Base-by-base conservation (phyloP, 306 rosid genomes). In the Prosopis cineraria region DNA sequence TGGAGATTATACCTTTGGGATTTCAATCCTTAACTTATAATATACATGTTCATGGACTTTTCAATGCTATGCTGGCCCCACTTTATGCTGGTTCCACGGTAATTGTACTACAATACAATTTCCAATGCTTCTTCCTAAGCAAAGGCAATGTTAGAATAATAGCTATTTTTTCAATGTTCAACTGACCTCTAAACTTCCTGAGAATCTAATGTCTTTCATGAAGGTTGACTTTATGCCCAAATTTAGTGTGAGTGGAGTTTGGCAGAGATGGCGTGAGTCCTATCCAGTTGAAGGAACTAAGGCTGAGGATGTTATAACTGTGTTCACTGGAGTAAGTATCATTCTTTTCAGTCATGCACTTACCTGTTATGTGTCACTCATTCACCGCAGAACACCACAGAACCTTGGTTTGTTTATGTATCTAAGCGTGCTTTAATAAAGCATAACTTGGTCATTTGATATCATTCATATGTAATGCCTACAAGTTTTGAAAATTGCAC, bases 141-240 rank as follows among this genome's bases (percentile, higher is more conserved):
- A 65, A 72, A 41, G 29, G 43, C 19, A 60, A 69, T 34, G 25
- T 37, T 52, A 65, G 50, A 40, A 55, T 56, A 55, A 36, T 17
- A 53, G 47, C 76, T 68, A 39, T 7, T 13, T 19, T 6, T 48
- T 45, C 52, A 65, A 14, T 24, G 31, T 73, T 81, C 69, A 52
- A 66, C 60, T 25, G 34, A 53, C 72, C 63, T 81, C 69, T 60
- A 74, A 85, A 69, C 39, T 76, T 55, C 29, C 84, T 77, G 78
- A 78, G 43, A 68, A 36, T 83, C 59, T 76, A 29, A 53, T 80
- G 66, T 86, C 70, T 76, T 73, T 41, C 74, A 24, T 88, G 84
- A 85, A 94, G 98, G 98, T 95, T 81, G 97, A 95, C 79, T 95
- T 95, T 83, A 60, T 95, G 89, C 97, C 98, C 68, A 95, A 92